A percentile compares a stretch with the other conserved stretches of the same genome.
These are phyloP conservation scores for Malus hybrid DNA, from an alignment of 331 rosid genomes.

Conservation along the genomic window DNA sequence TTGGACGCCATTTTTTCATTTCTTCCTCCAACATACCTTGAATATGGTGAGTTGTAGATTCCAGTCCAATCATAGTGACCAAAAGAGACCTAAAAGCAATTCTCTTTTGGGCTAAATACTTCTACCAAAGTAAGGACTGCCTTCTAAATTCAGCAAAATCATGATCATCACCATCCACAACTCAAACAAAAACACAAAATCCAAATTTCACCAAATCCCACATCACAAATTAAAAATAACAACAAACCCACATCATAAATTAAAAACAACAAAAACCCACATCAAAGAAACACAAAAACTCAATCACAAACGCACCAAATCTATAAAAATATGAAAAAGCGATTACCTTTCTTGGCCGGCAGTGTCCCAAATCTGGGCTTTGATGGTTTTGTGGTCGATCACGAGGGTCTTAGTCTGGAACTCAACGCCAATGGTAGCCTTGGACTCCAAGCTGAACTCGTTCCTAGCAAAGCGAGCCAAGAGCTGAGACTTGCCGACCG, in stretches of 20 bases:
- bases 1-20: neutral
- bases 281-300: neutral
- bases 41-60: neutral
- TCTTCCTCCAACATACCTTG: neutral
- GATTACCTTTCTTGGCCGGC: constrained; percentile 96
- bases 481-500: constrained; percentile 91
- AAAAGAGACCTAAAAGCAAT: neutral
- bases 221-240: neutral
- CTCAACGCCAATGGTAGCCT: constrained; percentile 91
- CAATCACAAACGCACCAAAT: neutral
- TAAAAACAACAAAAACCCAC: neutral
- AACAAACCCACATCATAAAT: neutral
- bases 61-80: neutral
- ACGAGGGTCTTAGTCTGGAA: constrained; percentile 73
- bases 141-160: neutral
- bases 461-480: constrained; percentile 63
- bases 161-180: neutral
- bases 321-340: neutral
- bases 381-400: constrained; percentile 74
- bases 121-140: neutral
- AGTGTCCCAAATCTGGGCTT: constrained; percentile 98
- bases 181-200: neutral
- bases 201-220: neutral
- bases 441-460: constrained; percentile 73
- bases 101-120: neutral